Conservation (phyloP, 2,329 filamentous ascomycete species). For the Tolypocladium cylindrosporum region DNA sequence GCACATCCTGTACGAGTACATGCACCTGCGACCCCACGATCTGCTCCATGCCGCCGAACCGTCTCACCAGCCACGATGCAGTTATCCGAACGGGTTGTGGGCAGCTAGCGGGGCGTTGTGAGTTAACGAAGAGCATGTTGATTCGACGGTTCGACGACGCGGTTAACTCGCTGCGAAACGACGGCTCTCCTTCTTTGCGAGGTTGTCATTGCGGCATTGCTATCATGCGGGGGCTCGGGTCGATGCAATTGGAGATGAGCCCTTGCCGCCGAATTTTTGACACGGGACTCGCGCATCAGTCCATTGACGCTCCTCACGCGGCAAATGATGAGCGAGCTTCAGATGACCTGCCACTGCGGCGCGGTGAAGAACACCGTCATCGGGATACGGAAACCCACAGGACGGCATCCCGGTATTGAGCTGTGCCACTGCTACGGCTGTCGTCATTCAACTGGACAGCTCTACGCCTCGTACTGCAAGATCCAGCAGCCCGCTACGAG, state of each 20-base stretch:
- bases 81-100: neutral
- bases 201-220: no score
- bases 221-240: no score
- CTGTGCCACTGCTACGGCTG: constrained; percentile 23
- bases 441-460: constrained; percentile 21
- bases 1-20: no score
- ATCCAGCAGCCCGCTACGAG: constrained; percentile 11
- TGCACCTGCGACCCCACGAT: no score
- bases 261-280: neutral
- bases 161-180: neutral
- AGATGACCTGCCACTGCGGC: neutral
- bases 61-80: neutral
- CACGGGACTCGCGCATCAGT: neutral
- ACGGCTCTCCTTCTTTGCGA: neutral
- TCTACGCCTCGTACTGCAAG: constrained; percentile 26
- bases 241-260: no score
- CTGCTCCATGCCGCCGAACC: no score
- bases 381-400: no score
- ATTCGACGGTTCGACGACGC: neutral
- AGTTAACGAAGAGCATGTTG: neutral
- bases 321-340: neutral
- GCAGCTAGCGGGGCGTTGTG: neutral
- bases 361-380: neutral
- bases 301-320: neutral
- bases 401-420: constrained; percentile 3